Base-by-base conservation (phyloP, 2,329 filamentous ascomycete genomes). In the Pseudogymnoascus sp. region DNA sequence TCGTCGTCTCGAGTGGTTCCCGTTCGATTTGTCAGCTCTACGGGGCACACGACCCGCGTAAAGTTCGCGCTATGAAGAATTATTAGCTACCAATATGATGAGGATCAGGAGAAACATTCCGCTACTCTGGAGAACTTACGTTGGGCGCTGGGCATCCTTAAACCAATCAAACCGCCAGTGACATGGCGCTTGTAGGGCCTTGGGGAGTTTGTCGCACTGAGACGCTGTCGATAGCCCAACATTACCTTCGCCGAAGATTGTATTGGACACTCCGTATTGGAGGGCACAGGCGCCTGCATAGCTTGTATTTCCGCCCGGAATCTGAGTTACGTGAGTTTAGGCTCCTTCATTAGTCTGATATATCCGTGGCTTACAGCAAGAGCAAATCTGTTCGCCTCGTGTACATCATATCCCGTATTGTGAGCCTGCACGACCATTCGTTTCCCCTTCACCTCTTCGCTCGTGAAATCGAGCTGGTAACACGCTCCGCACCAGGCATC, bases 401-500 rank as follows among this genome's bases (percentile, higher is more conserved):
- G 78, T 63, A 85, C 71, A 67, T 85, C 82, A 13, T 76, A 78
- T 3, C 82, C 83, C 14, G 82, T 85, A 68, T 86, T 86, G 16
- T 80, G 83, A 6, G 82, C 82, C 73, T 86, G 83, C 31, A 86
- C 79, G 40, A 86, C 77, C 79, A 86, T 80, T 71, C 78, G 83
- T 76, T 86, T 85, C 60, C 83, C 82, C 50, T 71, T 68, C 19
- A 84, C 76, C 0, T 79, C 72, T 3, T 79, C 80, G 70, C 78
- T 80, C 7, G 82, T 85, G 70, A 86, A 85, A 8, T 82, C 83
- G 62, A 86, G 74, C 73, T 85, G 80, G 72, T 85, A 86, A 74
- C 83, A 86, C 72, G 80, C 74, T 67, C 81, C 82, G 72, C 81
- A 83, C 76, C 79, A 80, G 14, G 69, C 69, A 38, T 71, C 72